Evolutionary conservation across 2,329 filamentous ascomycete genomes (phyloP).

Genomic region (Eutypa lata): DNA sequence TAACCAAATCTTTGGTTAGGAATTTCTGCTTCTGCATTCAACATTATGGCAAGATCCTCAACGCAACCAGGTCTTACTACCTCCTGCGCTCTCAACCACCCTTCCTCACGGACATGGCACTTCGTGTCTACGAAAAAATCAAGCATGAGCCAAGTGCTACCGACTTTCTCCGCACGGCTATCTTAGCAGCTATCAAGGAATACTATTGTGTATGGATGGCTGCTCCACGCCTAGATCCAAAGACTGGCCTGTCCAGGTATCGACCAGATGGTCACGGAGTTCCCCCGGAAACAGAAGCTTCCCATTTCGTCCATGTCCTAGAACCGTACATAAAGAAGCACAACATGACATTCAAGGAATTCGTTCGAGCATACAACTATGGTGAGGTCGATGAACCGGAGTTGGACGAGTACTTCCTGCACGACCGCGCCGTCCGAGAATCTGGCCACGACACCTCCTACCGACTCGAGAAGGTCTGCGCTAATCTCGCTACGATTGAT

Average conservation of each 20-base stretch:
- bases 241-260: conserved; percentile 80
- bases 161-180: conserved; percentile 77
- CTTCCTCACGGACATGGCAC: conserved; percentile 94
- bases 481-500: conserved; percentile 88
- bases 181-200: conserved; percentile 93
- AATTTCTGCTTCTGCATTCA: conserved; percentile 99
- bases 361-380: conserved; percentile 85
- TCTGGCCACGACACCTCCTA: conserved; percentile 97
- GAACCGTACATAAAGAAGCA: conserved; percentile 81
- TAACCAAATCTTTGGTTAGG: conserved; percentile 90
- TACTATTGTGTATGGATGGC: conserved; percentile 87
- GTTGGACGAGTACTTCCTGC: conserved; percentile 91
- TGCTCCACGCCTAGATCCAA: conserved; percentile 72
- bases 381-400: conserved; percentile 76
- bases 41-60: conserved; percentile 97
- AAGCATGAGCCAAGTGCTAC: conserved; percentile 76
- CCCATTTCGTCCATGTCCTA: conserved; percentile 81
- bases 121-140: conserved; percentile 91
- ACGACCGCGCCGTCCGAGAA: conserved; percentile 92
- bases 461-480: conserved; percentile 82
- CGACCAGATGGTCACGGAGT: conserved; percentile 80
- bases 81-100: conserved; percentile 91
- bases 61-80: conserved; percentile 95
- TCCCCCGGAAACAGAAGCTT: conserved; percentile 85
- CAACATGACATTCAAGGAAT: conserved; percentile 76